Conservation (phyloP, 2,329 filamentous ascomycete genomes). For the Tolypocladium sp. region DNA sequence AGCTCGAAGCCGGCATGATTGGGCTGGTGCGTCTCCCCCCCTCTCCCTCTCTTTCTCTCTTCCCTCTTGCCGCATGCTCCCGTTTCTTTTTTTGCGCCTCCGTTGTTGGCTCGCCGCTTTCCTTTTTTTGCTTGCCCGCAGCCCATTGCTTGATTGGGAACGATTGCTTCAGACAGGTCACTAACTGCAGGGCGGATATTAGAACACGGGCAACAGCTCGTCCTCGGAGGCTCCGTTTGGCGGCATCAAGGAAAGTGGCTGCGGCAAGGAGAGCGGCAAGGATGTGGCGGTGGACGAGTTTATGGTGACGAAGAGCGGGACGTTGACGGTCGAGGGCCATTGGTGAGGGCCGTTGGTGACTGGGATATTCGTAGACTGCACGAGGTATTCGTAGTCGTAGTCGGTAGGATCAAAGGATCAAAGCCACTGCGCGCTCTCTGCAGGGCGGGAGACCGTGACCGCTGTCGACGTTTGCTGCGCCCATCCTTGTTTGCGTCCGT, state of each 20-base stretch:
- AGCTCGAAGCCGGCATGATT: slow-evolving; percentile 35
- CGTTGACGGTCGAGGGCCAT: slow-evolving; percentile 25
- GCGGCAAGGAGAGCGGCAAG: slow-evolving; percentile 38
- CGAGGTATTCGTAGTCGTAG: not conserved
- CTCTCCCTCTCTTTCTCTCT: not conserved
- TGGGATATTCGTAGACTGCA: not conserved
- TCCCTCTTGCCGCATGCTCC: not conserved
- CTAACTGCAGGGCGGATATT: not conserved
- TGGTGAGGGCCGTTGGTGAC: slow-evolving; percentile 12
- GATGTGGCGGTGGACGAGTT: slow-evolving; percentile 38
- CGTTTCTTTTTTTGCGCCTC: not conserved
- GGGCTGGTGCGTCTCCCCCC: slow-evolving; percentile 19
- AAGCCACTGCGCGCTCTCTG: not conserved
- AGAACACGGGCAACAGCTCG: slow-evolving; percentile 31
- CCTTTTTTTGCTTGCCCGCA: not conserved
- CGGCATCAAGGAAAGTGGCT: slow-evolving; percentile 38
- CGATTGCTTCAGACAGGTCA: not conserved
- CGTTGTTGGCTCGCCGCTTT: not conserved
- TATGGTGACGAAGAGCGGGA: slow-evolving; percentile 35
- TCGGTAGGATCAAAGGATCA: not conserved
- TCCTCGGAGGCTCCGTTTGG: slow-evolving; percentile 36
- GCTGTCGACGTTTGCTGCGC: not conserved
- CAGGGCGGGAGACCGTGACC: not conserved
- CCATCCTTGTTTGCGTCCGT: not conserved
- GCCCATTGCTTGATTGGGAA: not conserved